Percentiles rank a stretch among this genome's conserved stretches.
Evolutionary conservation across 768 basidiomycete genomes (phyloP).

Genomic region (Boletus patriciae): DNA sequence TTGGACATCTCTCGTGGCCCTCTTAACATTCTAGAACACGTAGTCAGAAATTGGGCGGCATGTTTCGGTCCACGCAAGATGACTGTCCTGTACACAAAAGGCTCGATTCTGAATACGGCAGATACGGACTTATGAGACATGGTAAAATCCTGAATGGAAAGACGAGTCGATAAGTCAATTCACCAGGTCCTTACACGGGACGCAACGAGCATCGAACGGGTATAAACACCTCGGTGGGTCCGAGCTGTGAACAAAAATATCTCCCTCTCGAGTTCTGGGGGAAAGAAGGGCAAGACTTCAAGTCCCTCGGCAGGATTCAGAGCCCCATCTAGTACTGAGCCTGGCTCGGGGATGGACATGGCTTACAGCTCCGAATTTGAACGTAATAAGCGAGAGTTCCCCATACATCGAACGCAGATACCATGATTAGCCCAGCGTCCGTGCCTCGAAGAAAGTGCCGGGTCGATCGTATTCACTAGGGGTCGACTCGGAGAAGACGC

Average conservation of each 20-base stretch:
- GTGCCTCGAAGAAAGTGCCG: too few species aligned
- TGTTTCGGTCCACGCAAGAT: conserved; percentile 8
- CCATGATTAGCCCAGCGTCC: too few species aligned
- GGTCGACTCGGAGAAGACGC: too few species aligned
- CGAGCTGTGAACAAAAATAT: conserved; percentile 20
- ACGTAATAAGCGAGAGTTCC: too few species aligned
- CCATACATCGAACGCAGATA: too few species aligned
- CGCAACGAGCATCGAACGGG: conserved; percentile 12
- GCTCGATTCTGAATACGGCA: conserved; percentile 18
- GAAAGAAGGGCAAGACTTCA: conserved; percentile 10
- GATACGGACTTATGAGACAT: not conserved
- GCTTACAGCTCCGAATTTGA: not conserved
- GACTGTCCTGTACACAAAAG: conserved; percentile 21
- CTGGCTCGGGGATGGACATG: not conserved
- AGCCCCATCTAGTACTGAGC: not conserved
- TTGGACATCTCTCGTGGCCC: too few species aligned
- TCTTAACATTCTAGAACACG: too few species aligned
- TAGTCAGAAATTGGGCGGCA: conserved; percentile 15
- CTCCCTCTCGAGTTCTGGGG: conserved; percentile 21
- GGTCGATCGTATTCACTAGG: too few species aligned
- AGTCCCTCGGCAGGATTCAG: not conserved
- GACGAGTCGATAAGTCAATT: not conserved
- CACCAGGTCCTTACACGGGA: conserved; percentile 19
- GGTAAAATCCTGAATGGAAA: not conserved
- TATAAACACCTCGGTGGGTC: conserved; percentile 1